These are phyloP conservation scores for Aspergillus transmontanensis DNA, from an alignment of 2,329 filamentous ascomycete species.

Conservation along the genomic window DNA sequence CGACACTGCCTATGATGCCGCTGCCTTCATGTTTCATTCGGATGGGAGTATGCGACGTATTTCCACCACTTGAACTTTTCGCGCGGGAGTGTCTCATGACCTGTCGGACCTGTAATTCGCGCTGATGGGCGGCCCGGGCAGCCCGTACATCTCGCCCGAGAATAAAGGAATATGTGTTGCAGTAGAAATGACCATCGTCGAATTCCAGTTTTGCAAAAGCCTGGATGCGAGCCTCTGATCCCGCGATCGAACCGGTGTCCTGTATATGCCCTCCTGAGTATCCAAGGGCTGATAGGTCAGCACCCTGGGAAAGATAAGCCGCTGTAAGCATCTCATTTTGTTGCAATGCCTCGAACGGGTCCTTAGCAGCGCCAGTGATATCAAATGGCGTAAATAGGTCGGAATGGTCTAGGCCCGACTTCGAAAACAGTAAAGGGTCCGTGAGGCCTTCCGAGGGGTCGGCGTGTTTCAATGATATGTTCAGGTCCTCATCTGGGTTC, in stretches of 20 bases:
- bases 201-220: slow-evolving; percentile 68
- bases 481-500: slow-evolving; percentile 13
- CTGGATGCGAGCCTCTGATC: slow-evolving; percentile 52
- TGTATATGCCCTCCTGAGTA: slow-evolving; percentile 32
- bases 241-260: slow-evolving; percentile 40
- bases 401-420: slow-evolving; percentile 32
- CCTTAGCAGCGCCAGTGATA: slow-evolving; percentile 33
- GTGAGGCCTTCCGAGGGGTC: slow-evolving; percentile 34
- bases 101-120: slow-evolving; percentile 47
- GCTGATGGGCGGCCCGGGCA: slow-evolving; percentile 49
- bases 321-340: slow-evolving; percentile 44
- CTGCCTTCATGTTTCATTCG: slow-evolving; percentile 48
- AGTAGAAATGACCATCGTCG: slow-evolving; percentile 66
- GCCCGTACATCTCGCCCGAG: slow-evolving; percentile 64
- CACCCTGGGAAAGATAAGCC: slow-evolving; percentile 40
- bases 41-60: slow-evolving; percentile 48
- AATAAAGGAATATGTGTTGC: slow-evolving; percentile 64
- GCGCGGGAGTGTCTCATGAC: slow-evolving; percentile 42
- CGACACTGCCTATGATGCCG: slow-evolving; percentile 52
- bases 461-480: slow-evolving; percentile 15
- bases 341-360: slow-evolving; percentile 39
- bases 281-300: slow-evolving; percentile 38
- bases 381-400: slow-evolving; percentile 41
- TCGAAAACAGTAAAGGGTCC: slow-evolving; percentile 37
- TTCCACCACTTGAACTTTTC: slow-evolving; percentile 51